phyloP scores from a whole-genome alignment of 768 basidiomycete genomes.

The Chalciporus chontae region DNA sequence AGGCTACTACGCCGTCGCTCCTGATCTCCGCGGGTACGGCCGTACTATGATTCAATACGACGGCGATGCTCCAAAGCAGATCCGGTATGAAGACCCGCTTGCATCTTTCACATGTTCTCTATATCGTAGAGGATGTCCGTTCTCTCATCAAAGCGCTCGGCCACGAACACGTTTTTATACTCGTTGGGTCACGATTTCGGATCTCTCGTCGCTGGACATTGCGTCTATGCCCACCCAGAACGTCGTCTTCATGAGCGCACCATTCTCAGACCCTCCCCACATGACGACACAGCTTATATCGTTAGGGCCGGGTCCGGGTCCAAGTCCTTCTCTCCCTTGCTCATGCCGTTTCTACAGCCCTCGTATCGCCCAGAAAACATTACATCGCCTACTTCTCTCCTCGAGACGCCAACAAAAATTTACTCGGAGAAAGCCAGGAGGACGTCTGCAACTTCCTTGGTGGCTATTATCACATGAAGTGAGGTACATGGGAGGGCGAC shows the following conservation, averaged over 20 bases:
- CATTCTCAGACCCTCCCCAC: slow-evolving; percentile 40
- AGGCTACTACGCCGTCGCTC: slow-evolving; percentile 62
- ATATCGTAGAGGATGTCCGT: slow-evolving; percentile 49
- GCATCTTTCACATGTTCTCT: slow-evolving; percentile 48
- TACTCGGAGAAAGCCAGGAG: slow-evolving; percentile 26
- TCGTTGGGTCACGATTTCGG: slow-evolving; percentile 65
- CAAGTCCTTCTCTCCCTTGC: slow-evolving; percentile 9
- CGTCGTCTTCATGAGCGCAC: slow-evolving; percentile 58
- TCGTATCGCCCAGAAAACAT: slow-evolving; percentile 52
- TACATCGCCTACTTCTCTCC: slow-evolving; percentile 51
- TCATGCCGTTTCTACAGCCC: slow-evolving; percentile 10
- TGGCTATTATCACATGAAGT: slow-evolving; percentile 47
- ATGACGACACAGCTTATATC: slow-evolving; percentile 4
- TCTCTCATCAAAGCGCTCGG: slow-evolving; percentile 51
- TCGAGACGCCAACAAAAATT: slow-evolving; percentile 43
- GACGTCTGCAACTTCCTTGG: slow-evolving; percentile 23
- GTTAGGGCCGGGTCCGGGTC: neutral
- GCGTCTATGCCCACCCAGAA: slow-evolving; percentile 53
- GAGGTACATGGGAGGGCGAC: slow-evolving; percentile 49
- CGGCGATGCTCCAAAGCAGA: slow-evolving; percentile 11
- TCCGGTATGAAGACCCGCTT: slow-evolving; percentile 47
- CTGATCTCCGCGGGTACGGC: slow-evolving; percentile 58
- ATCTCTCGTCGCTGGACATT: slow-evolving; percentile 48
- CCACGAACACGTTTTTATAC: slow-evolving; percentile 41
- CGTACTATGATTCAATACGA: slow-evolving; percentile 30